A percentile compares a stretch with the other conserved stretches of the same genome.
Conservation (phyloP, 1,284 basidiomycete species). For the Coriolopsis trogii region DNA sequence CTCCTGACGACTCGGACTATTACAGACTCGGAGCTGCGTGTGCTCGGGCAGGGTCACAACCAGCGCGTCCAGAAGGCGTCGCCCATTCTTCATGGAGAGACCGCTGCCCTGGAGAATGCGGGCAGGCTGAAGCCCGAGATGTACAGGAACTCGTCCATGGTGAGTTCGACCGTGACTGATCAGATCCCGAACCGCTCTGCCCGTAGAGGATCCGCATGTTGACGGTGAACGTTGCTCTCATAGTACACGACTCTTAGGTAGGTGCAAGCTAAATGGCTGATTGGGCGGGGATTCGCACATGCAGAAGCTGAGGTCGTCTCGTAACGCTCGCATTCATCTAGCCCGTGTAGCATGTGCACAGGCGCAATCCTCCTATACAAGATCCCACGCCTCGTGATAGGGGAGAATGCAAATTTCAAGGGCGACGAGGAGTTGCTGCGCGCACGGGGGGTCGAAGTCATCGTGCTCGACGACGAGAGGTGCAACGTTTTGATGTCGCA, state of each 20-base stretch:
- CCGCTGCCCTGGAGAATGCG: conserved; percentile 51
- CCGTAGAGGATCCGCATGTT: neutral
- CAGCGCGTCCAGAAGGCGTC: conserved; percentile 55
- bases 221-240: neutral
- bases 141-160: conserved; percentile 52
- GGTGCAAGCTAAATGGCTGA: no score
- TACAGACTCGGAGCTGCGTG: conserved; percentile 25
- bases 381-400: conserved; percentile 63
- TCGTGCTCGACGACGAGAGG: conserved; percentile 47
- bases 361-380: conserved; percentile 62
- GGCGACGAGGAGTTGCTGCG: conserved; percentile 55
- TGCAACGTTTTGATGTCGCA: conserved; percentile 31
- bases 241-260: conserved; percentile 56
- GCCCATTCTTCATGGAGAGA: conserved; percentile 59
- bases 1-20: no score
- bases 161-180: no score
- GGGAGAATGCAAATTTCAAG: conserved; percentile 53
- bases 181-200: neutral
- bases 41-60: conserved; percentile 55
- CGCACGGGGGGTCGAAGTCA: conserved; percentile 52
- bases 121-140: conserved; percentile 46
- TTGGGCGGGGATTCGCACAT: no score
- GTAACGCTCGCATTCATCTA: no score
- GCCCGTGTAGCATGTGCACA: conserved; percentile 66
- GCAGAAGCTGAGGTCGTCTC: no score